Base-by-base conservation (phyloP, 2,329 filamentous ascomycete species). In the Ascochyta pisi region DNA sequence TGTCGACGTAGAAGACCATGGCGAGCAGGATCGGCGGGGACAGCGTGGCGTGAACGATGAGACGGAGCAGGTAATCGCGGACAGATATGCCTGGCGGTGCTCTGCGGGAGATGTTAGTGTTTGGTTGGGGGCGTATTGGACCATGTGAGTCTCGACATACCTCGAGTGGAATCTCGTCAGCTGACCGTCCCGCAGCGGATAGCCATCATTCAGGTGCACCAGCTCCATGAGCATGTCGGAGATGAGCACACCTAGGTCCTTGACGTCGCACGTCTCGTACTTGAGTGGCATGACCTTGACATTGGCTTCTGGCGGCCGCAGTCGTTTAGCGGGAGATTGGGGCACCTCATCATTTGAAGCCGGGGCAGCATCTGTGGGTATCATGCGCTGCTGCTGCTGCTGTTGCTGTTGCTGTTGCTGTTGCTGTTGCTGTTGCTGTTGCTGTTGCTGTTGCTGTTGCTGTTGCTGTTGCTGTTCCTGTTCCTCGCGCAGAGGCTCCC, bases 1-100 rank as follows among this genome's bases (percentile, higher is more conserved):
- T 89, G 78, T 99, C 95, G 69, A 99, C 98, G 71, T 98, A 99
- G 73, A 96, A 99, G 54, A 99, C 95, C 92, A 99, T 98, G 66
- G 93, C 95, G 33, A 99, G 85, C n/a, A 99, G 83, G 46, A 99
- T 89, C 0, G 95, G 94, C 12, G 95, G 93, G 6, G 92, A 92
- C 3, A 99, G 83, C 0, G 94, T 97, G 24, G 95, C 95, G 74
- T 99, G 95, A 56, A 92, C 92, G 23, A 96, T 95, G 54, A 99
- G 83, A 61, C 95, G 89, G 69, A 95, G 90, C 33, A 99, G 84
- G 73, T 99, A 99, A 74, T 99, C 95, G 59, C 89, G 83, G 29
- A 99, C 94, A 24, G 92, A 96, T 57, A 99, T 99, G 48, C 91
- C 93, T 7, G 95, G 95, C 1, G 95, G 88, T 15, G 89, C 86